Base-by-base conservation (phyloP, 306 rosid genomes). In the Lupinus albus region DNA sequence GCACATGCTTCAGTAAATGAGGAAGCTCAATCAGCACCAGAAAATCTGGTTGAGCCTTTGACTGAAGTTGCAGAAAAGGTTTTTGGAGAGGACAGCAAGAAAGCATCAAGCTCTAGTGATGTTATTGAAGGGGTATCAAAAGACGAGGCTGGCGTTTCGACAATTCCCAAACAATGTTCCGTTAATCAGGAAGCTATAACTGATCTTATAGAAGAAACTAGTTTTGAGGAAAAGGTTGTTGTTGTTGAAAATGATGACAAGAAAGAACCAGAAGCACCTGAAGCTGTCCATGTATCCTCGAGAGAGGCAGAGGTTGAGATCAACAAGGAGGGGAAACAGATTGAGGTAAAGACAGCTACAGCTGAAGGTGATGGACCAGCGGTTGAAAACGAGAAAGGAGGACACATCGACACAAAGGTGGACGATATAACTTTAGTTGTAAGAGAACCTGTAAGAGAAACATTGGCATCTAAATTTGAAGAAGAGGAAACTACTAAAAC, bases 401-500 rank as follows among this genome's bases (percentile, higher is more conserved):
- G 2, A 39, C 65, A 35, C 0, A 41, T 14, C 38, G 85, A 84
- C 20, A 78, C 41, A 59, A 81, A 85, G 71, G 80, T 60, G 14
- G 83, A 52, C 18, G 84, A 80, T 77, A 80, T 70, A 32, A 69
- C 71, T 5, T 54, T 60, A 51, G 79, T 73, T 33, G 72, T 55
- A 13, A 76, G 39, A 9, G 84, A 61, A 38, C 57, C 79, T n/a
- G 62, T 62, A 53, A 68, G 85, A 73, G 85, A 81, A 70, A 53
- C 89, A 14, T 20, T 82, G 73, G 83, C 84, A 67, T 72, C 79
- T 41, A 81, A 83, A 35, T 74, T 82, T 11, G 78, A 84, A 73
- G 80, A 71, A 13, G 80, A 80, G 81, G 84, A 83, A 67, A 20
- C 77, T 48, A 35, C 9, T 61, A 25, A 53, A 73, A 48, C 67